Evolutionary conservation across 129 eudicot species (phyloP).

Genomic region (Centrapalus pauciflorus): DNA sequence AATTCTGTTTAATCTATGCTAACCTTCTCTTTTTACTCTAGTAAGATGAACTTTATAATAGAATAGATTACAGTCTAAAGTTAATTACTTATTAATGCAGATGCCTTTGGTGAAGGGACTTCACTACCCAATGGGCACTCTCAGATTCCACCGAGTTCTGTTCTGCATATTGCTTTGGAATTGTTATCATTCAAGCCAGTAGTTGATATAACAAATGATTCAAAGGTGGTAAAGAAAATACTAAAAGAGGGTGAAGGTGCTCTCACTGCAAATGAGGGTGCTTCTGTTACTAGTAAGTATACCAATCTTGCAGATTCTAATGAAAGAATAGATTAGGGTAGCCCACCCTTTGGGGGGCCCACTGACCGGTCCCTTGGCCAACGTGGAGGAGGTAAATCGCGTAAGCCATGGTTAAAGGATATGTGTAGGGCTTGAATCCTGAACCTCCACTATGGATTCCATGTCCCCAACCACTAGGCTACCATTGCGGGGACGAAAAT

Average conservation of each 20-base stretch:
- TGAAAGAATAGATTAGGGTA: not conserved
- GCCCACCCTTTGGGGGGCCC: too few species aligned
- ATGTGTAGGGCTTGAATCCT: too few species aligned
- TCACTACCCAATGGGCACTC: constrained; percentile 9
- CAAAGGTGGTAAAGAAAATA: constrained; percentile 57
- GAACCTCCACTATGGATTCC: too few species aligned
- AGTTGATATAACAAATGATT: constrained; percentile 46
- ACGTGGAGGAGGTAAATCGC: too few species aligned
- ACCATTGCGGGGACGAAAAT: too few species aligned
- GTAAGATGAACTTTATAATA: too few species aligned
- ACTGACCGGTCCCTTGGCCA: too few species aligned
- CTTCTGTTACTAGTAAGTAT: constrained; percentile 52
- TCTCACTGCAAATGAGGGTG: constrained; percentile 57
- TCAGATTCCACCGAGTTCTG: constrained; percentile 40
- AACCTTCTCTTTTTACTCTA: too few species aligned
- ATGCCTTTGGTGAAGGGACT: constrained; percentile 41
- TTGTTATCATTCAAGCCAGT: constrained; percentile 51
- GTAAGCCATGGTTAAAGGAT: too few species aligned
- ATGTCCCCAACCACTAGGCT: too few species aligned
- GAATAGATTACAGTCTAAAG: not conserved
- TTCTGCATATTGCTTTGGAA: constrained; percentile 37
- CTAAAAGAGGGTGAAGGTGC: constrained; percentile 57
- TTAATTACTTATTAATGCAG: constrained; percentile 22
- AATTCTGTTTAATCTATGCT: too few species aligned
- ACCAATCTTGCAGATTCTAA: not conserved